phyloP scores from a whole-genome alignment of 192 early-diverging fungal genomes.

The Coemansia sp. region DNA sequence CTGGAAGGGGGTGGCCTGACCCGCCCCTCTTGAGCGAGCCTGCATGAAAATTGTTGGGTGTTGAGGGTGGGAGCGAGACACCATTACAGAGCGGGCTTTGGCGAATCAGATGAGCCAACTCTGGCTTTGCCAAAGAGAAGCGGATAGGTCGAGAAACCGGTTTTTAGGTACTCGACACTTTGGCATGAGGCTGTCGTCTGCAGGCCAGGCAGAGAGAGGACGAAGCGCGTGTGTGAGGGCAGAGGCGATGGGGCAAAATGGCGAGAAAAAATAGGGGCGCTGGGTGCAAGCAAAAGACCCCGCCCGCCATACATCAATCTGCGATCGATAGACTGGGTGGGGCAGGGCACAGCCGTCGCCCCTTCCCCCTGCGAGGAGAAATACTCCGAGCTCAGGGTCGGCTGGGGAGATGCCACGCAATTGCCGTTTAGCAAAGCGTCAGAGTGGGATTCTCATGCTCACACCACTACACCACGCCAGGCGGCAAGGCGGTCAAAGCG shows the following conservation, averaged over 20 bases:
- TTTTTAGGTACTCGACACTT: neutral
- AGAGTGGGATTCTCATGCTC: neutral
- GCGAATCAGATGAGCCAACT: constrained; percentile 5
- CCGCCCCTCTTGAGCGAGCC: neutral
- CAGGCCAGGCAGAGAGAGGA: constrained; percentile 1
- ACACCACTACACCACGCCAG: constrained; percentile 11
- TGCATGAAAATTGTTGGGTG: constrained; percentile 1
- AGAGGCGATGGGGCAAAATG: neutral
- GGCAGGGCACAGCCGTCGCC: neutral
- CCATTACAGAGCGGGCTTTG: neutral
- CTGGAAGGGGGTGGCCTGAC: neutral
- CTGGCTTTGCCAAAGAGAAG: neutral
- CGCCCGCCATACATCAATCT: constrained; percentile 14
- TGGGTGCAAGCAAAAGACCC: neutral
- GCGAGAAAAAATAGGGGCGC: neutral
- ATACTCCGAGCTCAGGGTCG: constrained; percentile 1
- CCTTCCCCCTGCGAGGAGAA: neutral
- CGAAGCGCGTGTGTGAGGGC: neutral
- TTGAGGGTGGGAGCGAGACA: constrained; percentile 5
- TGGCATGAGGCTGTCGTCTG: neutral
- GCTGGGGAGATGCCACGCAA: neutral
- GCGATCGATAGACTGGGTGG: constrained; percentile 19
- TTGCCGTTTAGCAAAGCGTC: neutral
- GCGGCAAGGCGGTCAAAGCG: neutral
- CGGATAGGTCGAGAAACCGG: neutral